A percentile compares a stretch with the other conserved stretches of the same genome.
Conservation (phyloP, 2,329 filamentous ascomycete species). For the Fusarium torreyae region DNA sequence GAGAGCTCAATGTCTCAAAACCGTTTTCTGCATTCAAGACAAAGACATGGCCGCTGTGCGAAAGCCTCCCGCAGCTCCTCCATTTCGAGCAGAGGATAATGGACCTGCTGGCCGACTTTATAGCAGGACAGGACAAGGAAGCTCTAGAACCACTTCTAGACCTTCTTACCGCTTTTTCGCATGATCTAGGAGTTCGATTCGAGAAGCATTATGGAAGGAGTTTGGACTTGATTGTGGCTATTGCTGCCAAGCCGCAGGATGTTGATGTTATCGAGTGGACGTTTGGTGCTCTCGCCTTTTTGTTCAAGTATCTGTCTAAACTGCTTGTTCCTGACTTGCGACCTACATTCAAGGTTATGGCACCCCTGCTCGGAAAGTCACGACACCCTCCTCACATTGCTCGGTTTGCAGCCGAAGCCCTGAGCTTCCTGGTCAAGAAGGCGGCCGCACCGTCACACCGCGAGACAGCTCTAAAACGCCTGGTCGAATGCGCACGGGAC, state of each 20-base stretch:
- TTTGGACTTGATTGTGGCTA: constrained; percentile 80
- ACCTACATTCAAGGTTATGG: constrained; percentile 86
- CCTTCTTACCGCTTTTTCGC: constrained; percentile 93
- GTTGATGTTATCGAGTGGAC: constrained; percentile 98
- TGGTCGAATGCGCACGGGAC: constrained; percentile 80
- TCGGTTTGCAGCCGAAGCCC: constrained; percentile 92
- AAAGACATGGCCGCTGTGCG: constrained; percentile 82
- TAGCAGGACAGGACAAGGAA: constrained; percentile 82
- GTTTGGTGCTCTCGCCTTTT: constrained; percentile 92
- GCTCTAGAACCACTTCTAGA: constrained; percentile 89
- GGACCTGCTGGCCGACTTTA: constrained; percentile 80
- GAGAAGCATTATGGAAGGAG: constrained; percentile 88
- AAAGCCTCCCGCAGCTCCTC: constrained; percentile 92
- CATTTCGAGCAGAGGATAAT: constrained; percentile 92
- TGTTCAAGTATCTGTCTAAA: constrained; percentile 96
- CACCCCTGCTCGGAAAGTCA: constrained; percentile 85
- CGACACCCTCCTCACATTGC: constrained; percentile 89
- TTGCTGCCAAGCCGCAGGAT: constrained; percentile 83
- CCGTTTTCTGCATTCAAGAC: constrained; percentile 84
- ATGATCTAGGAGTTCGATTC: constrained; percentile 89
- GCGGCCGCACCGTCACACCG: constrained; percentile 83
- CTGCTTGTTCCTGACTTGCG: constrained; percentile 88
- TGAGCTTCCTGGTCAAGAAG: constrained; percentile 95
- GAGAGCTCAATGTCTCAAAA: constrained; percentile 89
- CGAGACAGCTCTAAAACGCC: constrained; percentile 77